Base-by-base conservation (phyloP, 331 rosid genomes). In the Arachis monticola region DNA sequence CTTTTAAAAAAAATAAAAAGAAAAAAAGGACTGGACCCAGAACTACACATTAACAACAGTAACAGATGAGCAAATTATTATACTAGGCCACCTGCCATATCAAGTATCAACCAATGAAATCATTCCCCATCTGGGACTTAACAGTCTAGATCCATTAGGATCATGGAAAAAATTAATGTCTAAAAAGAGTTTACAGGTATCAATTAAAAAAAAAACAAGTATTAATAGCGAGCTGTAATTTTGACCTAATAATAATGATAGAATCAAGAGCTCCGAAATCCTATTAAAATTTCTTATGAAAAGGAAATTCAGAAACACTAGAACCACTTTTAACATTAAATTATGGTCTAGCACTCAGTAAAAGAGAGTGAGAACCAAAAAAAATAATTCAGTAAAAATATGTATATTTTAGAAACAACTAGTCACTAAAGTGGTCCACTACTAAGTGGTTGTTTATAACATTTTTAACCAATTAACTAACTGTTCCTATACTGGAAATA, bases 401-500 rank as follows among this genome's bases (percentile, higher is more conserved):
- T 17, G 35, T 72, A 13, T 27, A 66, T 67, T 61, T 68, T 40
- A 60, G 7, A 13, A 80, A 61, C 66, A 44, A 68, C 53, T 46
- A 61, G 40, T 32, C 44, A 11, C 67, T 45, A 41, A 46, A 51
- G 47, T 51, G 14, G 57, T 51, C 13, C n/a, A 4, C 4, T 11
- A 11, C 3, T 4, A 10, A 4, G 46, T 60, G 27, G 0, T 22
- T 22, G 17, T 11, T 12, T 11, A 4, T n/a, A 77, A 69, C 56
- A 69, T 32, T 32, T 4, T n/a, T 38, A 46, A 61, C 44, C 6
- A 61, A 77, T 62, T 41, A 41, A 40, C 30, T n/a, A 64, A 57
- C 10, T 70, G 12, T 69, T 69, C 73, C 68, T 69, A 14, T 14
- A 75, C 64, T 51, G 53, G 51, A 73, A 44, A 73, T 67, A 7